phyloP scores from a whole-genome alignment of 1,139 yeast species.

The Kodamaea derodonti region DNA sequence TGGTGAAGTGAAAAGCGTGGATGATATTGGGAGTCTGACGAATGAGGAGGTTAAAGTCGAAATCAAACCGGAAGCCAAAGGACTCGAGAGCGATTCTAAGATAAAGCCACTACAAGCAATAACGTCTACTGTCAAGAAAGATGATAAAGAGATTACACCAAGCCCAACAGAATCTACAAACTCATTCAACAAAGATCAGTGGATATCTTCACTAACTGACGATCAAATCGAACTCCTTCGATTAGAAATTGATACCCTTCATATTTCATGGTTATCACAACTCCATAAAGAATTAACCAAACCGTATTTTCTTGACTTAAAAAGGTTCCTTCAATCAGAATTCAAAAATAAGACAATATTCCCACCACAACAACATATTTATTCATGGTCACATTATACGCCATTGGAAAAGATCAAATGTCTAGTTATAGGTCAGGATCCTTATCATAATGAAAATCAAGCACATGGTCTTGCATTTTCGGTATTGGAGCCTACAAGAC shows the following conservation, averaged over 20 bases:
- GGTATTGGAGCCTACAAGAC: conserved; percentile 74
- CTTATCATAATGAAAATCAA: conserved; percentile 87
- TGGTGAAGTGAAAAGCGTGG: not conserved
- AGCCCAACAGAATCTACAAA: not conserved
- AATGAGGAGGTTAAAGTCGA: not conserved
- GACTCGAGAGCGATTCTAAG: not conserved
- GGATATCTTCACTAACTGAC: conserved; percentile 50
- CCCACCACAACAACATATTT: conserved; percentile 76
- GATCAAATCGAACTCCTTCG: conserved; percentile 55
- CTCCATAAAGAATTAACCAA: conserved; percentile 72
- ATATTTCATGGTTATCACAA: conserved; percentile 72
- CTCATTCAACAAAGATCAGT: conserved; percentile 46
- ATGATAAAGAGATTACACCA: not conserved
- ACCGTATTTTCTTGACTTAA: conserved; percentile 78
- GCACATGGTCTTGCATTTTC: conserved; percentile 97
- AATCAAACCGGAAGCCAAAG: not conserved
- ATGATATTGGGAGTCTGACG: not conserved
- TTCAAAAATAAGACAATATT: conserved; percentile 50
- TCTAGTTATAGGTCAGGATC: conserved; percentile 91
- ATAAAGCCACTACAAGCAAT: not conserved
- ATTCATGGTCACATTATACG: conserved; percentile 89
- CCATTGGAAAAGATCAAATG: conserved; percentile 75
- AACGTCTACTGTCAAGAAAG: not conserved
- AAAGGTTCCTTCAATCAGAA: conserved; percentile 48
- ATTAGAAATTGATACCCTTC: conserved; percentile 68